Percentiles rank a stretch among this genome's conserved stretches.
These are phyloP conservation scores for Pseudocercospora musae DNA, from an alignment of 2,329 filamentous ascomycete species.

Conservation along the genomic window DNA sequence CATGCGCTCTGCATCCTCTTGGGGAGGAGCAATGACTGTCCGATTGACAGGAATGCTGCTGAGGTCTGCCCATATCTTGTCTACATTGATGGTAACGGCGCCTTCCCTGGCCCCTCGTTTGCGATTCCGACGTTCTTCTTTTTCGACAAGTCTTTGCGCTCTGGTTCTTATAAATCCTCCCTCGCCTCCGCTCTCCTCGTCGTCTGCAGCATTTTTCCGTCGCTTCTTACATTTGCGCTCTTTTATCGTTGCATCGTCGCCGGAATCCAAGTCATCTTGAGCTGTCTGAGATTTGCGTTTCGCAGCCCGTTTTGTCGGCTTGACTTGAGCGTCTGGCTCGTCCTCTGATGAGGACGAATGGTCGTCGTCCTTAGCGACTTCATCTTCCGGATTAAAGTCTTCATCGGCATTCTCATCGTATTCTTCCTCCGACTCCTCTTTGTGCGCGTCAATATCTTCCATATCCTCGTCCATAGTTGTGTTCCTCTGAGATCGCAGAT, in stretches of 20 bases:
- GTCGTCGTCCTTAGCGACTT: conserved; percentile 31
- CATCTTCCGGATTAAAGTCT: conserved; percentile 40
- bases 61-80: conserved; percentile 54
- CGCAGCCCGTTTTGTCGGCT: conserved; percentile 30
- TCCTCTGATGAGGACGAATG: conserved; percentile 37
- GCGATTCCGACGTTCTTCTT: conserved; percentile 48
- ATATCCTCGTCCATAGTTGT: conserved; percentile 15
- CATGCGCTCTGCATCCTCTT: conserved; percentile 15
- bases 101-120: conserved; percentile 41
- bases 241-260: conserved; percentile 55
- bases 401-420: conserved; percentile 46
- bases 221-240: conserved; percentile 44
- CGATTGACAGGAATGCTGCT: conserved; percentile 38
- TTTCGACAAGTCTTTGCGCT: conserved; percentile 50
- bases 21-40: conserved; percentile 14
- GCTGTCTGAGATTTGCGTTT: conserved; percentile 41
- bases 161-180: conserved; percentile 54
- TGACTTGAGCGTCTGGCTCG: conserved; percentile 29
- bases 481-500: not conserved
- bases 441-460: conserved; percentile 12
- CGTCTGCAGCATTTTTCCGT: conserved; percentile 33
- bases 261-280: conserved; percentile 47
- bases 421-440: conserved; percentile 33
- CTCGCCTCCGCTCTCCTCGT: conserved; percentile 42
- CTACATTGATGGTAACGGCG: conserved; percentile 54